Percentiles rank a stretch among this genome's conserved stretches.
phyloP scores from a whole-genome alignment of 2,329 filamentous ascomycete species.

The Cladophialophora yegresii region DNA sequence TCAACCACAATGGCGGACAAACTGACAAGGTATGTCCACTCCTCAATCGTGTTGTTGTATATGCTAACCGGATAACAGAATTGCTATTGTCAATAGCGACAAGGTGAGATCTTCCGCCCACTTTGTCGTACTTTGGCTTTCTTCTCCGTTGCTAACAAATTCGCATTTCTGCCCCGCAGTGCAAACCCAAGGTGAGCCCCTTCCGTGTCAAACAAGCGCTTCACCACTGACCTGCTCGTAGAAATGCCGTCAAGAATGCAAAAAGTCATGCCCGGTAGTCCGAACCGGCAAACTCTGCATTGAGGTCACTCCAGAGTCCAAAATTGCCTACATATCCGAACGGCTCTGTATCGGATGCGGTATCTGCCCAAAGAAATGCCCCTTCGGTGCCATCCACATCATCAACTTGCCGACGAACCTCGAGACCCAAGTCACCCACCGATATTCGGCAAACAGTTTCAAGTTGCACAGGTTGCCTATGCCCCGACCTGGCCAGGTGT shows the following conservation, averaged over 20 bases:
- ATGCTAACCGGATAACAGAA: conserved; percentile 58
- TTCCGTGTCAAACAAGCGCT: neutral
- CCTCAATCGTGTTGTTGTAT: neutral
- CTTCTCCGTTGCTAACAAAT: conserved; percentile 44
- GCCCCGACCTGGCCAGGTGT: conserved; percentile 89
- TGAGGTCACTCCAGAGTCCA: conserved; percentile 83
- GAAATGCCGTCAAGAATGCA: conserved; percentile 99
- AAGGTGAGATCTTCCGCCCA: conserved; percentile 55
- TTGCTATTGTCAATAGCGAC: conserved; percentile 98
- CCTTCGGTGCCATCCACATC: conserved; percentile 97
- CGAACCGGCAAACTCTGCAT: conserved; percentile 97
- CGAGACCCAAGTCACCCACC: conserved; percentile 95
- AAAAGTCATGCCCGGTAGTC: conserved; percentile 97
- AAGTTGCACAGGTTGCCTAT: conserved; percentile 97
- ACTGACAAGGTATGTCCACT: conserved; percentile 74
- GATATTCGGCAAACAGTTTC: conserved; percentile 99
- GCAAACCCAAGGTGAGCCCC: conserved; percentile 75
- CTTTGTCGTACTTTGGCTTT: conserved; percentile 13
- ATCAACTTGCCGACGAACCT: conserved; percentile 99
- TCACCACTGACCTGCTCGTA: conserved; percentile 47
- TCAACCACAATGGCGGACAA: conserved; percentile 77
- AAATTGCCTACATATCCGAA: conserved; percentile 98
- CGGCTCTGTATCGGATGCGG: conserved; percentile 95
- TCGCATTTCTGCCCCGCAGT: conserved; percentile 55
- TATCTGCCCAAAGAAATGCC: conserved; percentile 99